Conservation (phyloP, 306 rosid genomes). For the Vigna mungo region DNA sequence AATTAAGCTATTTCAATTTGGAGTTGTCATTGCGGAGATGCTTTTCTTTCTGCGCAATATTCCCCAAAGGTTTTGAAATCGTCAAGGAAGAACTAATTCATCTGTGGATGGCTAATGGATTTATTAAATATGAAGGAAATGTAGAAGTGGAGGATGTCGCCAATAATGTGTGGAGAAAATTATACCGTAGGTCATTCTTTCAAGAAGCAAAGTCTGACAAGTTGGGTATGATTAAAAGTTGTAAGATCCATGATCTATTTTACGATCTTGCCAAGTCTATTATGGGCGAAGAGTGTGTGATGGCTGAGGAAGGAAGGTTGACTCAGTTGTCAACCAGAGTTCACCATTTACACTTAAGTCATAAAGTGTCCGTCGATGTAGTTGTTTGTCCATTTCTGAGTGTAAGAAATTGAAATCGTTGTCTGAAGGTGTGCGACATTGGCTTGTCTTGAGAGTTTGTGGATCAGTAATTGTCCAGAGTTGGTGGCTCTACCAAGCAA, state of each 20-base stretch:
- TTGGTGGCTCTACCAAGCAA: background rate
- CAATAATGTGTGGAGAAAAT: conserved; percentile 27
- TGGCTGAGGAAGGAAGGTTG: background rate
- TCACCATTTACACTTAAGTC: background rate
- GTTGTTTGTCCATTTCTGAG: rapidly evolving
- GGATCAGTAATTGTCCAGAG: rapidly evolving
- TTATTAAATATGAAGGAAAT: background rate
- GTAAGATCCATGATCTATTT: conserved; percentile 24
- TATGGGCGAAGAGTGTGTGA: background rate
- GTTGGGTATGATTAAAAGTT: background rate
- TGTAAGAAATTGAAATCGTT: background rate
- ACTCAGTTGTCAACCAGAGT: background rate
- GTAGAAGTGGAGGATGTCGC: conserved; percentile 45
- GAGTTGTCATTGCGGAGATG: background rate
- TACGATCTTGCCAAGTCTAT: conserved; percentile 46
- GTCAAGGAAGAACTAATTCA: background rate
- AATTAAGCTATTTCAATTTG: background rate
- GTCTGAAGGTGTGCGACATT: background rate
- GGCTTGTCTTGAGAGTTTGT: background rate
- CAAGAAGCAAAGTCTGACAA: conserved; percentile 12
- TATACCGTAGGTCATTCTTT: conserved; percentile 35
- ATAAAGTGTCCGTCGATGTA: background rate
- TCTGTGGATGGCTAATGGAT: conserved; percentile 37
- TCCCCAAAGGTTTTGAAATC: background rate
- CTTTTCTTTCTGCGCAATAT: background rate